Evolutionary conservation across 352 stramenopile species (phyloP).

Genomic region (Blastocystis sp.): DNA sequence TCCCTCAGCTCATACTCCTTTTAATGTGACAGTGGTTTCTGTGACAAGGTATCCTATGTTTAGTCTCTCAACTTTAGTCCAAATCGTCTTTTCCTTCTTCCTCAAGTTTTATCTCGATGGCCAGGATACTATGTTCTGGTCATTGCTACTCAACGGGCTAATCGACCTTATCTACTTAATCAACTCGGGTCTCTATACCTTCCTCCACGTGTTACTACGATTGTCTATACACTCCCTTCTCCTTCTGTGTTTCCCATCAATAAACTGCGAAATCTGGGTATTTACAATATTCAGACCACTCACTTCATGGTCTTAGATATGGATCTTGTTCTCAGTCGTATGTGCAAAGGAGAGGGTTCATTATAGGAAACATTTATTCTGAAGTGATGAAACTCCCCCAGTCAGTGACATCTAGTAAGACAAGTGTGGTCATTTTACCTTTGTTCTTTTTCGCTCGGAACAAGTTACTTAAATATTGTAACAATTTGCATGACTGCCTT

Average conservation of each 20-base stretch:
- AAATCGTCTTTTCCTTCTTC: conserved; percentile 6
- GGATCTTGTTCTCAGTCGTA: conserved; percentile 1
- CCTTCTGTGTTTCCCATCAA: conserved; percentile 42
- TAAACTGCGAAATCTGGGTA: neutral
- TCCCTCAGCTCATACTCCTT: neutral
- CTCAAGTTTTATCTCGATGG: conserved; percentile 28
- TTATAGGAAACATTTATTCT: neutral
- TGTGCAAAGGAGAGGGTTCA: neutral
- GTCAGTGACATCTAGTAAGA: neutral
- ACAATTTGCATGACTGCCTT: neutral
- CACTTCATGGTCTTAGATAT: conserved; percentile 32
- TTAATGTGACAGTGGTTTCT: neutral
- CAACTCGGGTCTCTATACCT: neutral
- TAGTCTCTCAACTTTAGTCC: neutral
- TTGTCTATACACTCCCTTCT: neutral
- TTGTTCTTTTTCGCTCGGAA: neutral
- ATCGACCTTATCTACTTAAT: neutral
- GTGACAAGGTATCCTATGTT: neutral
- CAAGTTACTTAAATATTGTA: neutral
- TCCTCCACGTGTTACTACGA: neutral
- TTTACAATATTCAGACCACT: neutral
- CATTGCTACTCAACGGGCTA: neutral
- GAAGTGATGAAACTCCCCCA: conserved; percentile 19
- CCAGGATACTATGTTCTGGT: neutral
- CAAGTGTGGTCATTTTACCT: neutral